These are phyloP conservation scores for Solioccasus polychromus DNA, from an alignment of 768 basidiomycete genomes.

Conservation along the genomic window DNA sequence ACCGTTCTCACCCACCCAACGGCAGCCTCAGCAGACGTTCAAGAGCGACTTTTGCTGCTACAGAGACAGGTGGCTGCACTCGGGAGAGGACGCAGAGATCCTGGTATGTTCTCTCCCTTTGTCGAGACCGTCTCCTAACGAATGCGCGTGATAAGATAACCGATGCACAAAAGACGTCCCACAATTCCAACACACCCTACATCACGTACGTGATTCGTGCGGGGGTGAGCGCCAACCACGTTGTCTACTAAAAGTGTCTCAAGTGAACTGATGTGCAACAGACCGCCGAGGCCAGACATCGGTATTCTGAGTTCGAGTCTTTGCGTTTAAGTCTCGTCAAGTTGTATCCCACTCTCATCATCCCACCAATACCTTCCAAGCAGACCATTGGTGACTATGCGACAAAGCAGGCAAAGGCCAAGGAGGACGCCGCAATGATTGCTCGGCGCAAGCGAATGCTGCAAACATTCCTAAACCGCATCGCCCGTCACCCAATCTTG, in stretches of 20 bases:
- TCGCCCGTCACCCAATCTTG: conserved; percentile 89
- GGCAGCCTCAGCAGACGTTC: conserved; percentile 47
- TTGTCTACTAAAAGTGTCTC: conserved; percentile 1
- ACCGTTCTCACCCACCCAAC: conserved; percentile 55
- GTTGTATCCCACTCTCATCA: conserved; percentile 93
- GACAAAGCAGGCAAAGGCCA: conserved; percentile 93
- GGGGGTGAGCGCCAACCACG: conserved; percentile 54
- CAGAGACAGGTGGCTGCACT: conserved; percentile 74
- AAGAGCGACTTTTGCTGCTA: conserved; percentile 80
- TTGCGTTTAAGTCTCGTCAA: conserved; percentile 78
- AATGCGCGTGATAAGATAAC: conserved; percentile 60
- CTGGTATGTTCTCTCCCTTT: conserved; percentile 44
- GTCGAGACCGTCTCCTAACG: conserved; percentile 7
- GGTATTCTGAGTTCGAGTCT: conserved; percentile 98
- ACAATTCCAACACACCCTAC: conserved; percentile 85
- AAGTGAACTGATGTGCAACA: conserved; percentile 32
- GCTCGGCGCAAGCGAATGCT: conserved; percentile 90
- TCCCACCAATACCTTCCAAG: conserved; percentile 97
- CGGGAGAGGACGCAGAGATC: conserved; percentile 80
- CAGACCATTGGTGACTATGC: conserved; percentile 96
- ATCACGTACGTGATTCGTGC: conserved; percentile 92
- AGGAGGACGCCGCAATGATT: conserved; percentile 92
- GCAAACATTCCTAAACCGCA: conserved; percentile 89
- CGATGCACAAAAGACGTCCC: conserved; percentile 92
- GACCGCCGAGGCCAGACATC: conserved; percentile 79